Percentiles rank a stretch among this genome's conserved stretches.
These are phyloP conservation scores for Botrytis porri DNA, from an alignment of 2,329 filamentous ascomycete genomes.

Conservation along the genomic window DNA sequence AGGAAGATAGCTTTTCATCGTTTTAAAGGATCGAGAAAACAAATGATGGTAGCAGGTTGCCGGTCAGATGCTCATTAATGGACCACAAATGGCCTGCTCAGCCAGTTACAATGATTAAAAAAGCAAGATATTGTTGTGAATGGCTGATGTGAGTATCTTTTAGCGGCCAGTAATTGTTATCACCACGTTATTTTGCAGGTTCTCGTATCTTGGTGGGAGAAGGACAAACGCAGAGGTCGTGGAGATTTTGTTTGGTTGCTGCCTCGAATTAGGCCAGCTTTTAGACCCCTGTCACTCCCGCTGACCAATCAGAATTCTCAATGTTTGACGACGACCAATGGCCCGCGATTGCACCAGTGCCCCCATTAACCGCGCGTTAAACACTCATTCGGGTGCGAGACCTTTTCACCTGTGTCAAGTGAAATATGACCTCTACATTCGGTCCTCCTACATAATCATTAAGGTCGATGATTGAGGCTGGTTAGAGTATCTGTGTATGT, in stretches of 20 bases:
- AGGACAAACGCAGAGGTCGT: background rate
- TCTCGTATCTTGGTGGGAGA: background rate
- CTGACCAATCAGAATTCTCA: background rate
- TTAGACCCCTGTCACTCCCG: background rate
- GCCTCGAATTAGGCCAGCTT: background rate
- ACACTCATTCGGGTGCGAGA: background rate
- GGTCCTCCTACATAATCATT: background rate
- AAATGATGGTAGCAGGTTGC: background rate
- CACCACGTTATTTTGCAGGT: background rate
- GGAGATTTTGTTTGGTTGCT: background rate
- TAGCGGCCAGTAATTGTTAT: background rate
- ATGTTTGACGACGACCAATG: background rate
- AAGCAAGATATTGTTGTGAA: background rate
- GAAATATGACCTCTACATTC: background rate
- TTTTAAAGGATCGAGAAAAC: background rate
- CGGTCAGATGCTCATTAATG: background rate
- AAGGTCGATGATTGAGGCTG: slow-evolving; percentile 8
- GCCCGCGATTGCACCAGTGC: background rate
- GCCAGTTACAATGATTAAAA: background rate
- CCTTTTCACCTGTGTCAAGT: background rate
- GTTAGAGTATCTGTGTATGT: background rate
- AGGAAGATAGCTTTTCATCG: background rate
- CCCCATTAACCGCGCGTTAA: slow-evolving; percentile 7
- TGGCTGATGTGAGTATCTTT: background rate
- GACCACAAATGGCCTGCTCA: background rate